Conservation (phyloP, 352 stramenopile species). For the Phytophthora pistaciae region DNA sequence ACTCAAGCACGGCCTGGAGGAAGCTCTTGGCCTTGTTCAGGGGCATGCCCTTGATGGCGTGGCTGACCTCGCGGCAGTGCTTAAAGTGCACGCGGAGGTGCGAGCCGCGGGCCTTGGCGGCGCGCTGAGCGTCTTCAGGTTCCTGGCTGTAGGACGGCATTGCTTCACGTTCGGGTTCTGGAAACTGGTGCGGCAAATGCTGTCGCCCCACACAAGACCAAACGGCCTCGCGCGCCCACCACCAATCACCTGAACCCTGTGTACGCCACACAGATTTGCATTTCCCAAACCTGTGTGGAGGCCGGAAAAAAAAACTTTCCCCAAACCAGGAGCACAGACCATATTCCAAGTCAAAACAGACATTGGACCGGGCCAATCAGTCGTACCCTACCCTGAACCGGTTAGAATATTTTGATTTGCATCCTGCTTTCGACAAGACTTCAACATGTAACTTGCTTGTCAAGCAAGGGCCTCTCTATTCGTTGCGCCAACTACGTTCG, state of each 20-base stretch:
- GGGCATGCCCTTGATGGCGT: constrained; percentile 98
- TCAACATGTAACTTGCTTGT: constrained; percentile 1
- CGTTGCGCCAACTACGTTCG: constrained; percentile 4
- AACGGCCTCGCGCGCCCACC: constrained; percentile 51
- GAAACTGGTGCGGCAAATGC: constrained; percentile 51
- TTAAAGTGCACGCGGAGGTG: constrained; percentile 99
- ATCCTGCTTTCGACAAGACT: neutral
- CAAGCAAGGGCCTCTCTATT: neutral
- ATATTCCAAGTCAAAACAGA: neutral
- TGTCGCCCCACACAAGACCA: constrained; percentile 21
- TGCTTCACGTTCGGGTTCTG: constrained; percentile 87
- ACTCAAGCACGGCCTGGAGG: constrained; percentile 96
- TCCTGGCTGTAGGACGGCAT: constrained; percentile 92
- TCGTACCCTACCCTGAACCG: neutral
- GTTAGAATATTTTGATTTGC: neutral
- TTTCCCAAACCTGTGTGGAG: neutral
- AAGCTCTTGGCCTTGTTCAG: constrained; percentile 96
- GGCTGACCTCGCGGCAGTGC: constrained; percentile 98
- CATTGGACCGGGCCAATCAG: neutral
- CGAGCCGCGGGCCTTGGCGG: constrained; percentile 96
- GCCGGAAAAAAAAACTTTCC: too few relatives aligned
- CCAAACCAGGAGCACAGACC: neutral
- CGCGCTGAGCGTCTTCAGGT: constrained; percentile 89
- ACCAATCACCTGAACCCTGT: constrained; percentile 58
- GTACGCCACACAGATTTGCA: neutral